A percentile compares a stretch with the other conserved stretches of the same genome.
Conservation (phyloP, 257 asterid genomes). For the Orobanche coerulescens region DNA sequence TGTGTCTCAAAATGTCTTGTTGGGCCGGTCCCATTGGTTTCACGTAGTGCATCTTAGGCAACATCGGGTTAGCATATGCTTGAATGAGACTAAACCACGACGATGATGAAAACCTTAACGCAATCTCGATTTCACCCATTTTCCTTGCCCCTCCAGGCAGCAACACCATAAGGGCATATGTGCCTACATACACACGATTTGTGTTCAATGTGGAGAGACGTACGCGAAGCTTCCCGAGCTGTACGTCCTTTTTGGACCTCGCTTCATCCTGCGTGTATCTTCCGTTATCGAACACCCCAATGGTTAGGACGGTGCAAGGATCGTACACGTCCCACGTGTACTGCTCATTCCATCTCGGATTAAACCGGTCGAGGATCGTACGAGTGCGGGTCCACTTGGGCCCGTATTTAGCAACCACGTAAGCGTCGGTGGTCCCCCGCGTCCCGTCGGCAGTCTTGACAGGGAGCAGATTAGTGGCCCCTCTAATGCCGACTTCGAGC, state of each 20-base stretch:
- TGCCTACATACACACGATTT: slow-evolving; percentile 62
- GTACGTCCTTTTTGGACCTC: slow-evolving; percentile 45
- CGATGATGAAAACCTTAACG: slow-evolving; percentile 63
- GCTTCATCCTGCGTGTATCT: slow-evolving; percentile 54
- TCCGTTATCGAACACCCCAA: slow-evolving; percentile 79
- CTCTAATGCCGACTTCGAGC: slow-evolving; percentile 79
- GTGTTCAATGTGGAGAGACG: slow-evolving; percentile 77
- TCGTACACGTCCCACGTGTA: slow-evolving; percentile 92
- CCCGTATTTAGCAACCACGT: slow-evolving; percentile 83
- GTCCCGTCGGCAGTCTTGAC: slow-evolving; percentile 78
- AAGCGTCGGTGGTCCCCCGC: slow-evolving; percentile 77
- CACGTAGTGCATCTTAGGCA: slow-evolving; percentile 87
- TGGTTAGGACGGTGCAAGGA: slow-evolving; percentile 78
- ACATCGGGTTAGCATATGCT: slow-evolving; percentile 61
- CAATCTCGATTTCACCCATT: slow-evolving; percentile 88
- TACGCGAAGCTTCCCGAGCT: slow-evolving; percentile 75
- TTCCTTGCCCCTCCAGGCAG: slow-evolving; percentile 72
- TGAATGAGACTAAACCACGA: slow-evolving; percentile 78
- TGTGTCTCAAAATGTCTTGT: slow-evolving; percentile 68
- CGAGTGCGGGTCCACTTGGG: slow-evolving; percentile 90
- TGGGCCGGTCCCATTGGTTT: slow-evolving; percentile 82
- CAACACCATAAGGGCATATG: slow-evolving; percentile 54
- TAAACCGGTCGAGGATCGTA: slow-evolving; percentile 71
- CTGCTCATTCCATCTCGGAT: slow-evolving; percentile 90
- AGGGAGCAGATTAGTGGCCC: slow-evolving; percentile 71